Conservation (phyloP, 208 protist species). For the Trypanosomatidae sp. region DNA sequence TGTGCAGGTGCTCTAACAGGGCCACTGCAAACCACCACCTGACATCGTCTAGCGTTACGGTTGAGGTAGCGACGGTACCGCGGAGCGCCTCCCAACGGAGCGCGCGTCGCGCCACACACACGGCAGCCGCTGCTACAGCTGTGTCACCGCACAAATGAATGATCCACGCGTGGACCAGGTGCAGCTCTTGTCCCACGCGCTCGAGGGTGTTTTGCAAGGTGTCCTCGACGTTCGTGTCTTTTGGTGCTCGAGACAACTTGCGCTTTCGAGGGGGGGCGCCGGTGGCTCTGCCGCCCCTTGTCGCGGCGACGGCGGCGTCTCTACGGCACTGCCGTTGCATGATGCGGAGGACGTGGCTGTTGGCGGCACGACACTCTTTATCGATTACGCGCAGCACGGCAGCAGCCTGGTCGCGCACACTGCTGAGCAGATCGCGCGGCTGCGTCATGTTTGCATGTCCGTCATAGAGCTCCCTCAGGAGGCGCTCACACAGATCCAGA, state of each 20-base stretch:
- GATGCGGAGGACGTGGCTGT: constrained; percentile 1
- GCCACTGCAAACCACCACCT: constrained; percentile 25
- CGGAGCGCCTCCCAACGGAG: constrained; percentile 4
- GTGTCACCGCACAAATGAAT: constrained; percentile 11
- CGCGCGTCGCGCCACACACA: constrained; percentile 12
- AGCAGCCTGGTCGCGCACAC: constrained; percentile 9
- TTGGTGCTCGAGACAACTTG: background rate
- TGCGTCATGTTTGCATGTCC: background rate
- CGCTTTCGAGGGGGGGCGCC: constrained; percentile 3
- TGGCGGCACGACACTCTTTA: constrained; percentile 2
- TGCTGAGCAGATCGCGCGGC: background rate
- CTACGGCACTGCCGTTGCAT: constrained; percentile 17
- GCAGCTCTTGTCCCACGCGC: constrained; percentile 27
- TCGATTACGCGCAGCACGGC: constrained; percentile 17
- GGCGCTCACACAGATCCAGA: constrained; percentile 15
- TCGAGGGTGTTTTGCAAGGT: constrained; percentile 32
- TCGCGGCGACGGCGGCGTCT: constrained; percentile 9
- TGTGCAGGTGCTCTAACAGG: constrained; percentile 24
- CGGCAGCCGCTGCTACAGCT: constrained; percentile 2
- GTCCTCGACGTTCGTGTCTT: constrained; percentile 18
- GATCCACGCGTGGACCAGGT: constrained; percentile 28
- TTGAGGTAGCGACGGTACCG: background rate
- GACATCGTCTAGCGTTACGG: background rate
- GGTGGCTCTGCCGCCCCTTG: background rate
- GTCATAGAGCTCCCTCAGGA: constrained; percentile 6